phyloP scores from a whole-genome alignment of 1,284 basidiomycete species.

The Calocybe gambosa region DNA sequence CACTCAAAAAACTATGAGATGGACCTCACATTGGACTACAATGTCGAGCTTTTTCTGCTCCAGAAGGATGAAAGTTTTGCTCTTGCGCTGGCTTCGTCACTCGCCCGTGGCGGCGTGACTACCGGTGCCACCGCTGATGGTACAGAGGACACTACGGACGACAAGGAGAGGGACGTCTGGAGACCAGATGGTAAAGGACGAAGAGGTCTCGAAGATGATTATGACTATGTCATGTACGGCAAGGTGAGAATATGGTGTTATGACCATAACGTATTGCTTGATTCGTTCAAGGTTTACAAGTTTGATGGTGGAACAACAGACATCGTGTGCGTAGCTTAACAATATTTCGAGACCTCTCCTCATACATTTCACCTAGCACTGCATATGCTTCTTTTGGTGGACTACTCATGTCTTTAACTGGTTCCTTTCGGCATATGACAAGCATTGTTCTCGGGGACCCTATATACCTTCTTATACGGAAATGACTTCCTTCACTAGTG shows the following conservation, averaged over 20 bases:
- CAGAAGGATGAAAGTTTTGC: conserved; percentile 70
- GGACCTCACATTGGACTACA: conserved; percentile 88
- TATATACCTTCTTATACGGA: conserved; percentile 85
- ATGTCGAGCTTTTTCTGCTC: conserved; percentile 81
- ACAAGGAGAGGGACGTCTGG: conserved; percentile 79
- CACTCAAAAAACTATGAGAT: conserved; percentile 85
- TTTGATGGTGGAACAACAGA: conserved; percentile 87
- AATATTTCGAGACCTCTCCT: conserved; percentile 5
- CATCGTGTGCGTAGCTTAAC: conserved; percentile 56
- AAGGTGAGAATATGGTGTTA: conserved; percentile 53
- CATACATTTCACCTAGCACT: conserved; percentile 51
- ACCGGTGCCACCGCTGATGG: conserved; percentile 34
- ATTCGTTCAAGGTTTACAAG: conserved; percentile 76
- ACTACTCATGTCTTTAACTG: conserved; percentile 92
- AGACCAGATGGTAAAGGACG: conserved; percentile 83
- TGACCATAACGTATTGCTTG: neutral
- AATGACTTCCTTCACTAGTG: conserved; percentile 32
- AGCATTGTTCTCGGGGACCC: conserved; percentile 91
- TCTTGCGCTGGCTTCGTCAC: conserved; percentile 79
- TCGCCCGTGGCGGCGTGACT: conserved; percentile 57
- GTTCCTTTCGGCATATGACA: conserved; percentile 90
- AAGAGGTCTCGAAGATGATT: conserved; percentile 90
- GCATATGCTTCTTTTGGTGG: conserved; percentile 96
- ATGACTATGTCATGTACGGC: conserved; percentile 99
- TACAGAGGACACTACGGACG: conserved; percentile 44